Evolutionary conservation across 257 asterid species (phyloP).

Genomic region (Primulina eburnea): DNA sequence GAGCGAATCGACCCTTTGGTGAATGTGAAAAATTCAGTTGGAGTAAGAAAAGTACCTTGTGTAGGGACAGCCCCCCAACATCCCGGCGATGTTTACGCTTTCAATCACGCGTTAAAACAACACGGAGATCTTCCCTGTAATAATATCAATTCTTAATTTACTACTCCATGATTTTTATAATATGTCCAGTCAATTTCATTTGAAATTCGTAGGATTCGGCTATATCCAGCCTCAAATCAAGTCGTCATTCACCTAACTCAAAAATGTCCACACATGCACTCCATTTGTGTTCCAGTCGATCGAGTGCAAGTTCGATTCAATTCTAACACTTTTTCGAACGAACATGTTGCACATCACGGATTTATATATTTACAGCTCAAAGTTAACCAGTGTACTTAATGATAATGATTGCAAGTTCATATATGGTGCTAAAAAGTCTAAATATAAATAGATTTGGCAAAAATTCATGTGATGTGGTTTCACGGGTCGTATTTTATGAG

Average conservation of each 20-base stretch:
- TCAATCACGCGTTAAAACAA: slow-evolving; percentile 35
- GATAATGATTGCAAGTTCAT: no score
- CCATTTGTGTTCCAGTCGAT: no score
- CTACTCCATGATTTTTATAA: no score
- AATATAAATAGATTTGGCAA: no score
- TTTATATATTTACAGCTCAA: no score
- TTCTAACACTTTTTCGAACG: no score
- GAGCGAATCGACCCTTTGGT: slow-evolving; percentile 9
- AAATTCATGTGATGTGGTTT: no score
- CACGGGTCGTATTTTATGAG: no score
- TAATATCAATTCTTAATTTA: background rate
- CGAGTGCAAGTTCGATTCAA: no score
- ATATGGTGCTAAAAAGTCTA: no score
- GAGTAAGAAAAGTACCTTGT: slow-evolving; percentile 12
- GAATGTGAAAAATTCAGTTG: slow-evolving; percentile 8
- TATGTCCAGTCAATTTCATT: background rate
- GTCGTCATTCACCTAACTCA: background rate
- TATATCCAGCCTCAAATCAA: background rate
- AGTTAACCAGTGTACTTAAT: no score
- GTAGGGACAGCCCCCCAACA: slow-evolving; percentile 19
- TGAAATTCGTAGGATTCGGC: background rate
- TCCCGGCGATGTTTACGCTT: slow-evolving; percentile 27
- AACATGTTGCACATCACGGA: no score
- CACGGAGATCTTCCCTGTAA: background rate
- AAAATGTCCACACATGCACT: background rate